Percentiles rank a stretch among this genome's conserved stretches.
Conservation (phyloP, 345 rosid species). For the Linum usitatissimum region DNA sequence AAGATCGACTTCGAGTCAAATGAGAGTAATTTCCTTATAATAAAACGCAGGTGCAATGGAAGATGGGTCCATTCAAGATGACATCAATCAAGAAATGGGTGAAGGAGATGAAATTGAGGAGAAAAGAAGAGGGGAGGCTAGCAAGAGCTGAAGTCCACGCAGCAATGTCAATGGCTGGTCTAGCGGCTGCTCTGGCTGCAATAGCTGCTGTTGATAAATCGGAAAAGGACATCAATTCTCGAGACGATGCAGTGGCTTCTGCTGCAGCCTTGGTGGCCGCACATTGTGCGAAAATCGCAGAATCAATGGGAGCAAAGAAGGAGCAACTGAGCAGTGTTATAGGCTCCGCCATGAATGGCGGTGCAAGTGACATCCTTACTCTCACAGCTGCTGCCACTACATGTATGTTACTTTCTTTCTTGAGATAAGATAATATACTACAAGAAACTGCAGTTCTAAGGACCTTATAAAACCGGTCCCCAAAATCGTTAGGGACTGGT, state of each 20-base stretch:
- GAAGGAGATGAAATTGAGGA: constrained; percentile 59
- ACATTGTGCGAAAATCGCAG: constrained; percentile 72
- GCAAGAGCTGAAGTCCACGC: constrained; percentile 87
- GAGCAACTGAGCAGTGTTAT: constrained; percentile 53
- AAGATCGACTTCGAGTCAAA: too few species aligned
- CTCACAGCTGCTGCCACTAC: constrained; percentile 86
- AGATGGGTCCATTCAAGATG: constrained; percentile 35
- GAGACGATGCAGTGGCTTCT: constrained; percentile 67
- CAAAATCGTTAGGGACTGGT: too few species aligned
- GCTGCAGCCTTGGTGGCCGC: constrained; percentile 88
- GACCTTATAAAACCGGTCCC: too few species aligned
- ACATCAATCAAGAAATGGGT: constrained; percentile 73
- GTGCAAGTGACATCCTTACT: constrained; percentile 64
- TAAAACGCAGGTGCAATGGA: constrained; percentile 51
- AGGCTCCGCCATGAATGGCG: constrained; percentile 62
- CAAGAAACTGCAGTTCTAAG: too few species aligned
- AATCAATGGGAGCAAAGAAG: constrained; percentile 77
- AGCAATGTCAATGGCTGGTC: constrained; percentile 73
- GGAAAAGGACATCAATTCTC: constrained; percentile 19
- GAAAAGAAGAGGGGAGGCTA: constrained; percentile 70
- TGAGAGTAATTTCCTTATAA: background rate
- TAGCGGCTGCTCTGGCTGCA: constrained; percentile 78
- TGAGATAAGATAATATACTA: background rate
- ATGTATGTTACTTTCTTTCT: constrained; percentile 27
- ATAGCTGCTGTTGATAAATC: constrained; percentile 65